These are phyloP conservation scores for Cercophora sp. DNA, from an alignment of 495 filamentous ascomycete species.

Conservation along the genomic window DNA sequence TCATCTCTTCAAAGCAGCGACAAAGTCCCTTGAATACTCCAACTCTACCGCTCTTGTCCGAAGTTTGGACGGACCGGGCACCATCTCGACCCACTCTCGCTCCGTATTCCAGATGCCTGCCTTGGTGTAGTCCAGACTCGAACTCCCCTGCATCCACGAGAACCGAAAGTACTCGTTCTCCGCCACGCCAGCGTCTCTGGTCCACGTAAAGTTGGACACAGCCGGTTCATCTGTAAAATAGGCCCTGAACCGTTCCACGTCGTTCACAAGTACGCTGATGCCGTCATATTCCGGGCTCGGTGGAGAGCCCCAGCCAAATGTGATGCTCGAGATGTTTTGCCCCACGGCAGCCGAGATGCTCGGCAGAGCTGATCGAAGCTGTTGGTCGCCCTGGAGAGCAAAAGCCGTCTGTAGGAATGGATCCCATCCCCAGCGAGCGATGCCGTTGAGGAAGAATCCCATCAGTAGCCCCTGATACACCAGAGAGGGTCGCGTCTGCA, in stretches of 20 bases:
- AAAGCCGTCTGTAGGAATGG: constrained; percentile 79
- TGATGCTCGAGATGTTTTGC: constrained; percentile 39
- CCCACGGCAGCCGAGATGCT: constrained; percentile 46
- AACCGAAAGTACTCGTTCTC: constrained; percentile 84
- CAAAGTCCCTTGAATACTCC: too few relatives aligned
- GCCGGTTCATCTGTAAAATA: constrained; percentile 48
- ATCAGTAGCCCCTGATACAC: constrained; percentile 82
- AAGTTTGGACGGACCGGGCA: constrained; percentile 38
- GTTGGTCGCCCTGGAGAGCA: constrained; percentile 64
- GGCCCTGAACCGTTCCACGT: constrained; percentile 78
- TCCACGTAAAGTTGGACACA: constrained; percentile 40
- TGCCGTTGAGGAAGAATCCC: constrained; percentile 88
- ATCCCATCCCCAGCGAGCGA: constrained; percentile 91
- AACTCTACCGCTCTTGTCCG: constrained; percentile 9
- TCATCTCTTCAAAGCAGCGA: too few relatives aligned
- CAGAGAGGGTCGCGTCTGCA: constrained; percentile 74
- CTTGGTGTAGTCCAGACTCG: constrained; percentile 70
- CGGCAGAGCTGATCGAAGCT: constrained; percentile 67
- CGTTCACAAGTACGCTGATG: constrained; percentile 85
- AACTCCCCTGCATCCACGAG: constrained; percentile 68
- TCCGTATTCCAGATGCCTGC: constrained; percentile 72
- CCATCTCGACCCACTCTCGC: constrained; percentile 64
- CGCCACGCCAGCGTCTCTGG: constrained; percentile 35
- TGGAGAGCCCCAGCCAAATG: constrained; percentile 49
- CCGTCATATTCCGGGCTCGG: constrained; percentile 69